These are phyloP conservation scores for Porphyrellus cyaneotinctus DNA, from an alignment of 768 basidiomycete genomes.

Conservation along the genomic window DNA sequence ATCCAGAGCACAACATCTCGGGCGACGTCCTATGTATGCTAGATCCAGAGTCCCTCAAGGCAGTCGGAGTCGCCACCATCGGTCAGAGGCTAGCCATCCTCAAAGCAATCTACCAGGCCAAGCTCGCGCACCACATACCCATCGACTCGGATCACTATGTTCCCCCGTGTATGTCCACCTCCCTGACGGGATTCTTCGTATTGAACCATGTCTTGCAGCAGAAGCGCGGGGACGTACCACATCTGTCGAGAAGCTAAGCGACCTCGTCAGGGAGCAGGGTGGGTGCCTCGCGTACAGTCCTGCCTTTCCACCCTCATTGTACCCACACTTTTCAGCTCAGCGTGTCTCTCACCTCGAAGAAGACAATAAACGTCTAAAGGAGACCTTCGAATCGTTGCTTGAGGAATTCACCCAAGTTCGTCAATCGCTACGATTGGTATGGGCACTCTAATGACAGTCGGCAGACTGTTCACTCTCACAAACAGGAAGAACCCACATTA, in stretches of 20 bases:
- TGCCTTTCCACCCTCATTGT: neutral
- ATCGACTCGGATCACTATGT: conserved; percentile 83
- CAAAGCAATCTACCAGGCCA: conserved; percentile 87
- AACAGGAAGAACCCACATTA: conserved; percentile 43
- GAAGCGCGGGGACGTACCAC: conserved; percentile 54
- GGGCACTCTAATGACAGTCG: conserved; percentile 2
- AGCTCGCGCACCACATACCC: conserved; percentile 77
- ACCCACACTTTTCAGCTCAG: conserved; percentile 46
- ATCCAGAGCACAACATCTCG: conserved; percentile 81
- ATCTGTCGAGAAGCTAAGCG: conserved; percentile 63
- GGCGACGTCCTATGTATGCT: conserved; percentile 86
- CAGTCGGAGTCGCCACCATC: conserved; percentile 82
- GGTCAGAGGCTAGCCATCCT: conserved; percentile 91
- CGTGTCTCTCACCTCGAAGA: conserved; percentile 69
- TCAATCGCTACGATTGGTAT: conserved; percentile 28
- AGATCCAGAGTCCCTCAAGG: conserved; percentile 79
- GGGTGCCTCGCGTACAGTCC: conserved; percentile 11
- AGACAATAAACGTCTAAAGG: conserved; percentile 69
- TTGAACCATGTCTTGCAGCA: conserved; percentile 35
- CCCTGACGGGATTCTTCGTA: neutral
- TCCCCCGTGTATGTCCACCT: conserved; percentile 69
- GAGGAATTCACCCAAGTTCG: conserved; percentile 57
- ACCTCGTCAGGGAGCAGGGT: conserved; percentile 76
- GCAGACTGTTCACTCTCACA: conserved; percentile 6
- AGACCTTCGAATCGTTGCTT: conserved; percentile 55